phyloP scores from a whole-genome alignment of 139 green algal species.

The Coelastrella sp. region DNA sequence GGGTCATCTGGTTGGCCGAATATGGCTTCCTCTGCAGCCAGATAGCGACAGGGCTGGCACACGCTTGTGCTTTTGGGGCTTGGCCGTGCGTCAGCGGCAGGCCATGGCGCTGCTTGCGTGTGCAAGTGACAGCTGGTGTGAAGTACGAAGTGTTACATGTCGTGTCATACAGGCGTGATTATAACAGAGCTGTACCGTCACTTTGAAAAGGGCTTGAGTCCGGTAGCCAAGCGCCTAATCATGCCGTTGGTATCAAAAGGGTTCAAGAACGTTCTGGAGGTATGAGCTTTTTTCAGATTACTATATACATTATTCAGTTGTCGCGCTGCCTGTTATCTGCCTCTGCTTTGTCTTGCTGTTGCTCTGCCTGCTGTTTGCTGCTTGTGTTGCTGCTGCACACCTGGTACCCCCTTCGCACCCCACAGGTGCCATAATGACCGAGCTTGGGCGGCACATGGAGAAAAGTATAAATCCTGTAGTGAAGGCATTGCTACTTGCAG shows the following conservation, averaged over 20 bases:
- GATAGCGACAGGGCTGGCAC: no score
- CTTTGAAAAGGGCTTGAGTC: neutral
- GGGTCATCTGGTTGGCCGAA: no score
- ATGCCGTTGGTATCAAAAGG: neutral
- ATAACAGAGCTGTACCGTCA: conserved; percentile 48
- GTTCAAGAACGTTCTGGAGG: conserved; percentile 53
- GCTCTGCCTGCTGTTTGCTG: neutral
- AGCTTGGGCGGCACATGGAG: conserved; percentile 49
- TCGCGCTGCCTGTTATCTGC: neutral
- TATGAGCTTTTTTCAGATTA: neutral
- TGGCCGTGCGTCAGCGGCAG: no score
- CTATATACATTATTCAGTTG: no score
- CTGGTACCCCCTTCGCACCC: neutral
- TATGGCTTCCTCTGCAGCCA: no score
- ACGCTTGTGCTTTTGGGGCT: no score
- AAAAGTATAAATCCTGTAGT: neutral
- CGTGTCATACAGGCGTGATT: conserved; percentile 41
- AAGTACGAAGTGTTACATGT: no score
- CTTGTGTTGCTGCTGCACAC: neutral
- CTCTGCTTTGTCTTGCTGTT: neutral
- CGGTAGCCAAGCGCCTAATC: neutral
- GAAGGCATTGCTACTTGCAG: neutral
- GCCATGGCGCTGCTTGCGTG: no score
- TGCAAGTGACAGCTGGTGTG: no score
- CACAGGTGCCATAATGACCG: conserved; percentile 50